phyloP scores from a whole-genome alignment of 345 rosid species.

The Acer campestre region DNA sequence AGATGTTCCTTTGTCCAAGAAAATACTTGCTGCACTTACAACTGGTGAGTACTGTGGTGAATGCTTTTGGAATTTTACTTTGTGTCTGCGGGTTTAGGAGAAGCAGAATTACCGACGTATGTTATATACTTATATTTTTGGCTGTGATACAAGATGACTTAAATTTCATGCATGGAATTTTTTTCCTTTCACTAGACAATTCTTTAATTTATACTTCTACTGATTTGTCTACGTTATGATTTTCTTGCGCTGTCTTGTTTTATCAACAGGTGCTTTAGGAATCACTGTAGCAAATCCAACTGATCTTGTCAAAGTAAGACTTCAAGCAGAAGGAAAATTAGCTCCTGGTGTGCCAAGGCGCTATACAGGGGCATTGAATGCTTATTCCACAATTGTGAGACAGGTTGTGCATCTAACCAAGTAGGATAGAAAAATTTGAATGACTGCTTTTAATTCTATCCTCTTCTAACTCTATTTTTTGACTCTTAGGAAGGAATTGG shows the following conservation, averaged over 20 bases:
- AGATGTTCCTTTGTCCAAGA: slow-evolving; percentile 92
- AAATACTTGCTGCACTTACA: slow-evolving; percentile 95
- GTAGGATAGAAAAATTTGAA: slow-evolving; percentile 17
- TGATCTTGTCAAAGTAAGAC: slow-evolving; percentile 98
- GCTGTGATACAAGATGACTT: not conserved
- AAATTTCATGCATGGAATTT: not conserved
- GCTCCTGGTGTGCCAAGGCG: slow-evolving; percentile 95
- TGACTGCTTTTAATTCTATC: slow-evolving; percentile 14
- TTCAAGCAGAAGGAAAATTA: slow-evolving; percentile 97
- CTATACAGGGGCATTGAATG: slow-evolving; percentile 89
- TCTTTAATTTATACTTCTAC: not conserved
- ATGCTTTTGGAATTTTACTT: slow-evolving; percentile 8
- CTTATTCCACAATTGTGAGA: slow-evolving; percentile 88
- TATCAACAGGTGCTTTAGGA: slow-evolving; percentile 77
- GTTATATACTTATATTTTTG: not conserved
- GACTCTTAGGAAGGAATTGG: slow-evolving; percentile 77
- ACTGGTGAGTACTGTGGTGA: slow-evolving; percentile 64
- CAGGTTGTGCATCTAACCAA: slow-evolving; percentile 55
- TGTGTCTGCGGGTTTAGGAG: not conserved
- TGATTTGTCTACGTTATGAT: not conserved
- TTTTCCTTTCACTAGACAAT: not conserved
- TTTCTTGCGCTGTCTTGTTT: slow-evolving; percentile 13
- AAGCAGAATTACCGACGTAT: not conserved
- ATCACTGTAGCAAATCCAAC: slow-evolving; percentile 93
- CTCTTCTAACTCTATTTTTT: slow-evolving; percentile 26